Conservation (phyloP, 768 basidiomycete species). For the Trametes cinnabarina region DNA sequence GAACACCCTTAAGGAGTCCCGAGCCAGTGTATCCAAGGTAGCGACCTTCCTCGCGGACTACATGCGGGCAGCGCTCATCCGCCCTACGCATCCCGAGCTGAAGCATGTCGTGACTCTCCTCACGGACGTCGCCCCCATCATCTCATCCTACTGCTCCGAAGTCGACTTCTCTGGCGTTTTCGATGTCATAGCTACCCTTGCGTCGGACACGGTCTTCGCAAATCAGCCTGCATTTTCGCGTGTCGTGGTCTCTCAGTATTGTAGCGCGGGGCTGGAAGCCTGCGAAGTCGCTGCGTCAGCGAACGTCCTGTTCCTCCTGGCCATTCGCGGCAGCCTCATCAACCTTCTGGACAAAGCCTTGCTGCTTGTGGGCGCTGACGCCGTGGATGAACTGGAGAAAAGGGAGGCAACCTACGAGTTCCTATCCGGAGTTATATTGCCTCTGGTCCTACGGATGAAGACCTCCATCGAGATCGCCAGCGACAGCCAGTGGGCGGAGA, state of each 20-base stretch:
- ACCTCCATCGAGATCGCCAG: slow-evolving; percentile 45
- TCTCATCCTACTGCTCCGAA: slow-evolving; percentile 45
- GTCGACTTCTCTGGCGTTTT: slow-evolving; percentile 62
- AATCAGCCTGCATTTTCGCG: slow-evolving; percentile 51
- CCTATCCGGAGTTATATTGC: slow-evolving; percentile 62
- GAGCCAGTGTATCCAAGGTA: slow-evolving; percentile 38
- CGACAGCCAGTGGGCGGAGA: slow-evolving; percentile 42
- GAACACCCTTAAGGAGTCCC: slow-evolving; percentile 53
- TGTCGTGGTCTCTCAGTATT: slow-evolving; percentile 33
- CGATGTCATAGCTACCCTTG: slow-evolving; percentile 47
- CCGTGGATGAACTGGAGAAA: slow-evolving; percentile 56
- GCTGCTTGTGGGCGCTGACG: slow-evolving; percentile 49
- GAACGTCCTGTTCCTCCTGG: slow-evolving; percentile 30
- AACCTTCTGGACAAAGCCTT: slow-evolving; percentile 37
- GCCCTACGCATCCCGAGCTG: slow-evolving; percentile 38
- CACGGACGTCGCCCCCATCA: slow-evolving; percentile 52
- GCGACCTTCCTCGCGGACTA: slow-evolving; percentile 56
- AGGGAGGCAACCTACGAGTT: slow-evolving; percentile 55
- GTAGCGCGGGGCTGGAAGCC: slow-evolving; percentile 35
- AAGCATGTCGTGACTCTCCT: slow-evolving; percentile 56
- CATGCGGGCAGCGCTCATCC: slow-evolving; percentile 47
- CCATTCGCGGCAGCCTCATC: slow-evolving; percentile 29
- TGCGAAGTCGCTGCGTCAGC: slow-evolving; percentile 36
- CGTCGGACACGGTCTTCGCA: slow-evolving; percentile 45
- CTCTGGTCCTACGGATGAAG: slow-evolving; percentile 54